A percentile compares a stretch with the other conserved stretches of the same genome.
Conservation (phyloP, 2,329 filamentous ascomycete genomes). For the Huntiella abstrusa region DNA sequence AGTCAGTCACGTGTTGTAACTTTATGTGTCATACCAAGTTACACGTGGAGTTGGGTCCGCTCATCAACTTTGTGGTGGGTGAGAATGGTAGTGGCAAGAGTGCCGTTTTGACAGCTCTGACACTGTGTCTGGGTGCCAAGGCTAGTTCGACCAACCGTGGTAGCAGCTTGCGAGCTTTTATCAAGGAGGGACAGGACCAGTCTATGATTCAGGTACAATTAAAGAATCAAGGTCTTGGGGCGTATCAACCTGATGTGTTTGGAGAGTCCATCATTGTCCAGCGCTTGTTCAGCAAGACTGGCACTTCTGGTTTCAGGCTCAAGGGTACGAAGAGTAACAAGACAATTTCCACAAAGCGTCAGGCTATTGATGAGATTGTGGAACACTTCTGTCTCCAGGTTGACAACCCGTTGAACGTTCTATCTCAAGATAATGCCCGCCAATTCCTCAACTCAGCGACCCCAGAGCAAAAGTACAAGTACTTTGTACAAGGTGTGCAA, state of each 20-base stretch:
- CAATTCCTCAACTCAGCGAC: constrained; percentile 80
- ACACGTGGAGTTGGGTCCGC: constrained; percentile 66
- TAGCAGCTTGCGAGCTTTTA: constrained; percentile 70
- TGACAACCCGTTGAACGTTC: constrained; percentile 87
- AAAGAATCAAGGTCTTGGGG: constrained; percentile 74
- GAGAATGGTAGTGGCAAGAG: constrained; percentile 98
- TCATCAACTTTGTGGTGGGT: constrained; percentile 96
- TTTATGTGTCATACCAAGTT: constrained; percentile 91
- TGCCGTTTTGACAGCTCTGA: constrained; percentile 80
- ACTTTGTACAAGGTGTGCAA: constrained; percentile 88
- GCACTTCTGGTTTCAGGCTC: constrained; percentile 68
- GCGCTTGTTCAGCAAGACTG: constrained; percentile 60
- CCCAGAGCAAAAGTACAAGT: constrained; percentile 77
- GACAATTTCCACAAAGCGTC: constrained; percentile 62
- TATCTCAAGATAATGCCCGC: constrained; percentile 87
- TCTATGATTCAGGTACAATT: constrained; percentile 65
- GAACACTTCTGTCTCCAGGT: constrained; percentile 89
- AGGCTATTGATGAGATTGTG: constrained; percentile 77
- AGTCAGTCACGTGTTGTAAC: constrained; percentile 71
- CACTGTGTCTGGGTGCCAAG: constrained; percentile 85
- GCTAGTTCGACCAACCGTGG: constrained; percentile 84
- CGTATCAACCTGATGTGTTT: constrained; percentile 67
- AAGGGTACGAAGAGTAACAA: constrained; percentile 48
- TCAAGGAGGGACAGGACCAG: constrained; percentile 71
- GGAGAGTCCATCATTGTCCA: constrained; percentile 81